A percentile compares a stretch with the other conserved stretches of the same genome.
Evolutionary conservation across 2,329 filamentous ascomycete species (phyloP).

Genomic region (Fusarium marasasianum): DNA sequence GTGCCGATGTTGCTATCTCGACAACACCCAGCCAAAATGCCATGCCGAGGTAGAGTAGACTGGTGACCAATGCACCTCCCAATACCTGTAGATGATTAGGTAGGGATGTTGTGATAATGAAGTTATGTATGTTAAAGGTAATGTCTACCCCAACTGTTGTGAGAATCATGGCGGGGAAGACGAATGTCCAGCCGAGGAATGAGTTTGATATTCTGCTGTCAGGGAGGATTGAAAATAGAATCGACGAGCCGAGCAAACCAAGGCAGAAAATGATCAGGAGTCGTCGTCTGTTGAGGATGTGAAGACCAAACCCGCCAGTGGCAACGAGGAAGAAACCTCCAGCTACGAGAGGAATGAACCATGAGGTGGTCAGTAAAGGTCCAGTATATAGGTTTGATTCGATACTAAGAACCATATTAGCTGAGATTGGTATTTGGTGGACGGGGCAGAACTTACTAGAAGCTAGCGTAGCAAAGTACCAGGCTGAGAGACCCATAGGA

Average conservation of each 20-base stretch:
- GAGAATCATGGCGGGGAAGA: constrained; percentile 76
- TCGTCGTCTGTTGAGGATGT: constrained; percentile 69
- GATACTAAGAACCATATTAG: constrained; percentile 55
- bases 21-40: constrained; percentile 76
- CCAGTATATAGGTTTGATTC: constrained; percentile 66
- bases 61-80: constrained; percentile 68
- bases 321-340: constrained; percentile 74
- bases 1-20: constrained; percentile 68
- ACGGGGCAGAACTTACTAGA: constrained; percentile 60
- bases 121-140: constrained; percentile 77
- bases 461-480: constrained; percentile 74
- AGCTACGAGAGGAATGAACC: constrained; percentile 73
- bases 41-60: constrained; percentile 75
- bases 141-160: constrained; percentile 79
- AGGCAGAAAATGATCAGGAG: constrained; percentile 69
- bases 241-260: constrained; percentile 65
- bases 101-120: constrained; percentile 80
- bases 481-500: constrained; percentile 75
- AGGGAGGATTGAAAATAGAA: constrained; percentile 74
- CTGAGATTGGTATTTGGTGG: rapidly evolving
- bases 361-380: constrained; percentile 72
- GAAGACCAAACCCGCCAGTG: constrained; percentile 72
- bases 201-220: constrained; percentile 50
- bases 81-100: constrained; percentile 74
- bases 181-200: constrained; percentile 73